These are phyloP conservation scores for Grigorovia jiainica DNA, from an alignment of 805 yeast genomes.

Conservation along the genomic window DNA sequence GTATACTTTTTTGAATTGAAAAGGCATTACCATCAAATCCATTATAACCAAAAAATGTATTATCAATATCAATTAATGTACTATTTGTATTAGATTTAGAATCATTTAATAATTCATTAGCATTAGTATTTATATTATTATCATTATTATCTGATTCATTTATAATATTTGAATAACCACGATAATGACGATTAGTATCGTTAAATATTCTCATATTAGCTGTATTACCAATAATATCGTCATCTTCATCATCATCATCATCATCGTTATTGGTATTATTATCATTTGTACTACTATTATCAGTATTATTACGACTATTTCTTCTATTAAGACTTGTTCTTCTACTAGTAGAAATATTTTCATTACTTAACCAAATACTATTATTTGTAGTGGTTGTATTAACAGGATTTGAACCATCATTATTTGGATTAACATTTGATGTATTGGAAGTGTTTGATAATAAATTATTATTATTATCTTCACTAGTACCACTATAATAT, in stretches of 20 bases:
- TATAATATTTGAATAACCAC: not conserved
- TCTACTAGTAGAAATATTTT: slow-evolving; percentile 22
- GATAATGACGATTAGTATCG: not conserved
- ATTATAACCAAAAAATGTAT: slow-evolving; percentile 22
- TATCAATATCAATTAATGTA: slow-evolving; percentile 9
- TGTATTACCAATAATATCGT: too few species aligned
- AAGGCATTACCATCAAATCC: slow-evolving; percentile 25
- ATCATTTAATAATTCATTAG: not conserved
- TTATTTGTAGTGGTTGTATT: slow-evolving; percentile 18
- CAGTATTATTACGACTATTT: not conserved
- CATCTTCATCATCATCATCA: slow-evolving; percentile 1
- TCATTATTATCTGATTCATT: not conserved
- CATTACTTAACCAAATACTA: slow-evolving; percentile 18
- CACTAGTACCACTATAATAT: slow-evolving; percentile 1
- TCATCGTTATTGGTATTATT: not conserved
- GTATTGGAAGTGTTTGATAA: too few species aligned
- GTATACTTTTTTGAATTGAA: slow-evolving; percentile 4
- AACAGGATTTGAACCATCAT: slow-evolving; percentile 24
- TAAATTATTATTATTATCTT: not conserved
- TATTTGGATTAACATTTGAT: too few species aligned
- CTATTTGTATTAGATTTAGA: not conserved
- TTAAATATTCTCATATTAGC: too few species aligned
- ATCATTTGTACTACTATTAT: not conserved
- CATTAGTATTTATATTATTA: not conserved
- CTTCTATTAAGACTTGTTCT: slow-evolving; percentile 9